Conservation (phyloP, 2,329 filamentous ascomycete species). For the Zelopaecilomyces penicillatus region DNA sequence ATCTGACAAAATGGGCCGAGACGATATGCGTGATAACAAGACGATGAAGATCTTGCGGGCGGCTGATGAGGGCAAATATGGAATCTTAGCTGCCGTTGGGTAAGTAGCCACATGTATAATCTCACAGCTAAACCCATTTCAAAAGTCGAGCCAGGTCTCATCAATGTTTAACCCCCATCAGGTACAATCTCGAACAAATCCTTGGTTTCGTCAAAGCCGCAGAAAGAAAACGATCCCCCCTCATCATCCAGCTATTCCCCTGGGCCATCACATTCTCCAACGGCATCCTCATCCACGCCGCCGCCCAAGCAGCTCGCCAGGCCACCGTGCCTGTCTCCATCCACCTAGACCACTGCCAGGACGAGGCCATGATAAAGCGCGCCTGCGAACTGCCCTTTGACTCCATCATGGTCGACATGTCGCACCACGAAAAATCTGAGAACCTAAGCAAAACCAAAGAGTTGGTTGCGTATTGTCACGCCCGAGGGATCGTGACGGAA, state of each 20-base stretch:
- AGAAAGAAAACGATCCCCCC: constrained; percentile 54
- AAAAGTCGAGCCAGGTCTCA: background rate
- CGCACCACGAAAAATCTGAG: constrained; percentile 60
- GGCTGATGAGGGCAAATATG: constrained; percentile 3
- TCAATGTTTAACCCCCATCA: background rate
- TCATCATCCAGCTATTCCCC: constrained; percentile 63
- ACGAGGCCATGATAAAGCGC: constrained; percentile 45
- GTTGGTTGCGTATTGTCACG: constrained; percentile 53
- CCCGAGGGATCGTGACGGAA: constrained; percentile 56
- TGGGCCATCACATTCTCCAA: constrained; percentile 60
- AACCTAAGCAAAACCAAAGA: constrained; percentile 58
- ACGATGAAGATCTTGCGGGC: constrained; percentile 2
- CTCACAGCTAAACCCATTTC: too few species aligned
- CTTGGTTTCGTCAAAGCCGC: constrained; percentile 60
- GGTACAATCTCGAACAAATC: constrained; percentile 49
- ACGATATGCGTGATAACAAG: background rate
- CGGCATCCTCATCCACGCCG: constrained; percentile 44
- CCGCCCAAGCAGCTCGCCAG: constrained; percentile 42
- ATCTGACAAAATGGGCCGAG: background rate
- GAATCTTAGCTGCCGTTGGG: constrained; percentile 5
- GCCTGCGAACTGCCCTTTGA: constrained; percentile 55
- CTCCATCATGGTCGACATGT: constrained; percentile 72
- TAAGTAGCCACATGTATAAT: background rate
- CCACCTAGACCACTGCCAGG: constrained; percentile 60
- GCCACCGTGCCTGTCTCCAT: constrained; percentile 51